Evolutionary conservation across 495 filamentous ascomycete species (phyloP).

Genomic region (Letharia lupina): DNA sequence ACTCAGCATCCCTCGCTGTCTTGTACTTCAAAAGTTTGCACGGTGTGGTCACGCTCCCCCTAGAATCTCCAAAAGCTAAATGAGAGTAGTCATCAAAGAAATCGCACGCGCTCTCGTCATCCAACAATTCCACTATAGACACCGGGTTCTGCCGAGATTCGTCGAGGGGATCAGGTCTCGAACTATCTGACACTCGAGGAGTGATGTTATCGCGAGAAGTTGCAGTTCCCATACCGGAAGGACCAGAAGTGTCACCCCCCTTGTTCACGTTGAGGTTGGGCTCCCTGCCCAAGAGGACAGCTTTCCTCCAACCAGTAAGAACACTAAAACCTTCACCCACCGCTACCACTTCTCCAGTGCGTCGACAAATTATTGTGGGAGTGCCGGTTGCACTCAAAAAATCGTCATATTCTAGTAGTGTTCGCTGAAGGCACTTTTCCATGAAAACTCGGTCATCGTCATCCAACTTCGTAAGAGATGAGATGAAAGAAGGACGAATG

Average conservation of each 20-base stretch:
- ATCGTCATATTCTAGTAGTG: constrained; percentile 83
- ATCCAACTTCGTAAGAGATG: constrained; percentile 73
- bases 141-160: constrained; percentile 55
- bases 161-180: constrained; percentile 23
- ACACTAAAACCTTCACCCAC: constrained; percentile 92
- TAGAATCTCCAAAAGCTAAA: constrained; percentile 80
- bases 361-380: constrained; percentile 81
- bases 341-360: constrained; percentile 85
- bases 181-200: constrained; percentile 35
- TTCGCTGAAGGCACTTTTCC: constrained; percentile 94
- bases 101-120: constrained; percentile 84
- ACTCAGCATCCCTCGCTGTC: constrained; percentile 32
- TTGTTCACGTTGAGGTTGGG: constrained; percentile 85
- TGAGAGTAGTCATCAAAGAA: constrained; percentile 96
- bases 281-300: constrained; percentile 80
- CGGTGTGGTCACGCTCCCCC: constrained; percentile 69
- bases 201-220: constrained; percentile 42
- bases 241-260: constrained; percentile 31
- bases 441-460: constrained; percentile 87
- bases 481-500: constrained; percentile 87
- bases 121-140: constrained; percentile 83
- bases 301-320: constrained; percentile 88
- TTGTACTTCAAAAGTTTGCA: constrained; percentile 89
- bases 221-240: constrained; percentile 26
- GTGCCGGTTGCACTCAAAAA: constrained; percentile 81